These are phyloP conservation scores for Geopyxis carbonaria DNA, from an alignment of 495 filamentous ascomycete species.

Conservation along the genomic window DNA sequence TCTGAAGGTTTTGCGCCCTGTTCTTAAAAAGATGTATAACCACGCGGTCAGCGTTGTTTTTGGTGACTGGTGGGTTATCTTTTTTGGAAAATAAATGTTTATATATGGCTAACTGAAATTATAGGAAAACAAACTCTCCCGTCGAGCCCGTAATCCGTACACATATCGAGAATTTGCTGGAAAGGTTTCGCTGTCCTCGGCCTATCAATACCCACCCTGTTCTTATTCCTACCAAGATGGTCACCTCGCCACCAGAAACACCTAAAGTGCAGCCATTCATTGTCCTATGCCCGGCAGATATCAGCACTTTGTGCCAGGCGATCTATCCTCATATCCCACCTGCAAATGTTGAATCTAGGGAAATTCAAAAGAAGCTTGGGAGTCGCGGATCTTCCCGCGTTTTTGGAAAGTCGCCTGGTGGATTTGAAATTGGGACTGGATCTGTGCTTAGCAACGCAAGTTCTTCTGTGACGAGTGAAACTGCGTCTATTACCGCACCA, in stretches of 20 bases:
- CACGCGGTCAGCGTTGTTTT: constrained; percentile 22
- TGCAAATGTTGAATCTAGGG: constrained; percentile 17
- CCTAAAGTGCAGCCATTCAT: constrained; percentile 55
- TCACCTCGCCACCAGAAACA: constrained; percentile 53
- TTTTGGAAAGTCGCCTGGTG: constrained; percentile 22
- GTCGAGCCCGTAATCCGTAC: constrained; percentile 48
- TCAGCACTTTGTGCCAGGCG: constrained; percentile 51
- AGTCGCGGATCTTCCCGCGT: constrained; percentile 21
- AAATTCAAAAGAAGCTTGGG: constrained; percentile 18
- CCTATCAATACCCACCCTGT: constrained; percentile 37
- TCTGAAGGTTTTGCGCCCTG: constrained; percentile 52
- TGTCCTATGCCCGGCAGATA: constrained; percentile 55
- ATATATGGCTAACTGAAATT: constrained; percentile 9
- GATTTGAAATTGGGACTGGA: constrained; percentile 27
- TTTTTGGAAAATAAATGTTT: constrained; percentile 1
- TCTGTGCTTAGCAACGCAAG: constrained; percentile 48
- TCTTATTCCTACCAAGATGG: constrained; percentile 47
- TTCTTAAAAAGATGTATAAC: constrained; percentile 25
- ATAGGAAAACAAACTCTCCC: constrained; percentile 41
- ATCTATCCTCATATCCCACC: constrained; percentile 39
- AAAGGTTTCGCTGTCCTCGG: constrained; percentile 42
- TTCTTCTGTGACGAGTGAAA: constrained; percentile 51
- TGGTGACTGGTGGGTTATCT: constrained; percentile 18
- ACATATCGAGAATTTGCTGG: constrained; percentile 62
- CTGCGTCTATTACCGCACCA: constrained; percentile 46